A percentile compares a stretch with the other conserved stretches of the same genome.
These are phyloP conservation scores for Salvia rosmarinus DNA, from an alignment of 257 asterid species.

Conservation along the genomic window DNA sequence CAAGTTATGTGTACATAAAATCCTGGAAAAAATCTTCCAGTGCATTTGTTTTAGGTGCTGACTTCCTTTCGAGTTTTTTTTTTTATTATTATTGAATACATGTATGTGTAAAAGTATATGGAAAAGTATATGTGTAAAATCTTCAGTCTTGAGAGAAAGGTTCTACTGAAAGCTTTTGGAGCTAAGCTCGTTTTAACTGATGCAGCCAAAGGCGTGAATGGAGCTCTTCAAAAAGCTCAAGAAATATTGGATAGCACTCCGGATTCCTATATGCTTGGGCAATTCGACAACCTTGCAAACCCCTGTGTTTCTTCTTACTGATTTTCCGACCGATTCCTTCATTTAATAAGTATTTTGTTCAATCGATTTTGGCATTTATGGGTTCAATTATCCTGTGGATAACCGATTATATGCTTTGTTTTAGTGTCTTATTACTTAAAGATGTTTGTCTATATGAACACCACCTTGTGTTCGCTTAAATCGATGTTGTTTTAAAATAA, in stretches of 20 bases:
- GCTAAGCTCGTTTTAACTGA: constrained; percentile 89
- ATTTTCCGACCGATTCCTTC: not conserved
- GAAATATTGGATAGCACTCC: constrained; percentile 76
- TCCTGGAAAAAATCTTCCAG: too few relatives aligned
- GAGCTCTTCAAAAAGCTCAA: constrained; percentile 90
- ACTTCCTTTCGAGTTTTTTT: too few relatives aligned
- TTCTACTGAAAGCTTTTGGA: constrained; percentile 93
- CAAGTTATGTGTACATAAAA: not conserved
- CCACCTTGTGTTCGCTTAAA: not conserved
- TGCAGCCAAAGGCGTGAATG: constrained; percentile 82
- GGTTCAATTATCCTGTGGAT: not conserved
- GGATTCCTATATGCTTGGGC: constrained; percentile 85
- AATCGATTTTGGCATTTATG: not conserved
- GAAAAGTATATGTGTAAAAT: too few relatives aligned
- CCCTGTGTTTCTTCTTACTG: constrained; percentile 65
- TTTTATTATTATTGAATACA: too few relatives aligned
- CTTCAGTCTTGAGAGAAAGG: constrained; percentile 97
- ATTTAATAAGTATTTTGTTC: not conserved
- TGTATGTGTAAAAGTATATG: too few relatives aligned
- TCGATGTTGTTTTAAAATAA: not conserved
- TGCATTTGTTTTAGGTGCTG: too few relatives aligned
- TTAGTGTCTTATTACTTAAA: not conserved
- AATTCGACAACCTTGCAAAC: constrained; percentile 89
- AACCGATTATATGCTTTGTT: too few relatives aligned
- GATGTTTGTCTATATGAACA: constrained; percentile 5